These are phyloP conservation scores for Suaeda aralocaspica DNA, from an alignment of 148 eudicot genomes.

Conservation along the genomic window DNA sequence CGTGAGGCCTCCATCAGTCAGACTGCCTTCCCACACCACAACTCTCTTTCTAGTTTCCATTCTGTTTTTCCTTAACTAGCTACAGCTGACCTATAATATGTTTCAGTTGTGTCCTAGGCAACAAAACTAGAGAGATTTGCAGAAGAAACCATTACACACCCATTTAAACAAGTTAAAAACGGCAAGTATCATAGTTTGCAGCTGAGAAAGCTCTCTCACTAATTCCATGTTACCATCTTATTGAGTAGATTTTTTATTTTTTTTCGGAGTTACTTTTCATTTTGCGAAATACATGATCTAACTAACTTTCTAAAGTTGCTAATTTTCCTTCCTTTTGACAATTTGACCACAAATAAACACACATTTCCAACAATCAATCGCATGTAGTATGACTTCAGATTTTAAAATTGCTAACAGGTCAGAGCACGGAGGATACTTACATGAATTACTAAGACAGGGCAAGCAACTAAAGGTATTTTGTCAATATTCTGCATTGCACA, in stretches of 20 bases:
- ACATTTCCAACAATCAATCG: neutral
- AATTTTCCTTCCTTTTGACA: neutral
- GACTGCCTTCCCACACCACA: neutral
- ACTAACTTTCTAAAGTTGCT: neutral
- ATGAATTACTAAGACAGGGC: slow-evolving; percentile 75
- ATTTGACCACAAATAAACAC: slow-evolving; percentile 1
- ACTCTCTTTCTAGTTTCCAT: neutral
- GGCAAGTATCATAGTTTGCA: neutral
- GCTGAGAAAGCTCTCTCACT: too few relatives aligned
- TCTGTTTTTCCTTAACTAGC: neutral
- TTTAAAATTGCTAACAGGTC: neutral
- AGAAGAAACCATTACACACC: neutral
- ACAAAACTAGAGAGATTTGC: neutral
- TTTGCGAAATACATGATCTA: neutral
- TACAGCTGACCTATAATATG: neutral
- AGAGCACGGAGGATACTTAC: slow-evolving; percentile 36
- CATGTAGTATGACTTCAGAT: neutral
- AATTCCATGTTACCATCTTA: neutral
- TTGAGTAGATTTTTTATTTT: neutral
- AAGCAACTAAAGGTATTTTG: slow-evolving; percentile 64
- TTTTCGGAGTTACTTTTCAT: neutral
- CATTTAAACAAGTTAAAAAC: neutral
- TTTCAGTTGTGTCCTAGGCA: neutral
- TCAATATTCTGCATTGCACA: slow-evolving; percentile 63
- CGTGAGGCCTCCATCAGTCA: too few relatives aligned